Evolutionary conservation across 1,139 yeast species (phyloP).

Genomic region (Dujonia santamariae): DNA sequence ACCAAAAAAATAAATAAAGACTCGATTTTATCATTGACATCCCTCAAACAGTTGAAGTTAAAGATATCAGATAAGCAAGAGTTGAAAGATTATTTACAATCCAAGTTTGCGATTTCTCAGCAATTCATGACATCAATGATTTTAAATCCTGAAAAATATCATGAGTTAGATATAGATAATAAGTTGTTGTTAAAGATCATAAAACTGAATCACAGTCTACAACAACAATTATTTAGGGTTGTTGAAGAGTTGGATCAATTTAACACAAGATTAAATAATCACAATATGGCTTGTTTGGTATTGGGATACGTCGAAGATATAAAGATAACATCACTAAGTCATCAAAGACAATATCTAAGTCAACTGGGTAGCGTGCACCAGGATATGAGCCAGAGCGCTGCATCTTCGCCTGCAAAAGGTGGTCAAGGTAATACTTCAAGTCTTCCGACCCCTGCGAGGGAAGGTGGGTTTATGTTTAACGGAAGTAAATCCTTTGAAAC

Average conservation of each 20-base stretch:
- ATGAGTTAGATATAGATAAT: slow-evolving; percentile 24
- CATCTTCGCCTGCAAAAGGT: slow-evolving; percentile 4
- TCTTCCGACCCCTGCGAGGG: slow-evolving; percentile 5
- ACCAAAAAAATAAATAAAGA: slow-evolving; percentile 35
- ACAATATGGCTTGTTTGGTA: slow-evolving; percentile 42
- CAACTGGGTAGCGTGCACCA: no score
- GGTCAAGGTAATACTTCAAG: background rate
- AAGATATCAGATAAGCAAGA: slow-evolving; percentile 30
- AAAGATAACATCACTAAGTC: slow-evolving; percentile 18
- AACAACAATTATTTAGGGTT: slow-evolving; percentile 26
- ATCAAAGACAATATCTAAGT: no score
- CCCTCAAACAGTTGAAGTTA: slow-evolving; percentile 27
- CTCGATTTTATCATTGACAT: slow-evolving; percentile 31
- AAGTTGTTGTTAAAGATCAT: slow-evolving; percentile 29
- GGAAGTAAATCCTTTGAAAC: slow-evolving; percentile 33
- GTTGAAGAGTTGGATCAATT: slow-evolving; percentile 31
- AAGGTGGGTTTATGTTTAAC: slow-evolving; percentile 1
- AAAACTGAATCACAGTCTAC: slow-evolving; percentile 33
- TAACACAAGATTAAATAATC: slow-evolving; percentile 30
- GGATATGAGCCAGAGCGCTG: no score
- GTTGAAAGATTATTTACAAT: slow-evolving; percentile 28
- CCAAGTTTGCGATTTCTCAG: slow-evolving; percentile 32
- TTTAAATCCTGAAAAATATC: slow-evolving; percentile 12
- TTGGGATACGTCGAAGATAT: slow-evolving; percentile 48
- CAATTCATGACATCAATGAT: slow-evolving; percentile 33